Percentiles rank a stretch among this genome's conserved stretches.
phyloP scores from a whole-genome alignment of 805 yeast species.

The Lipomyces orientalis region DNA sequence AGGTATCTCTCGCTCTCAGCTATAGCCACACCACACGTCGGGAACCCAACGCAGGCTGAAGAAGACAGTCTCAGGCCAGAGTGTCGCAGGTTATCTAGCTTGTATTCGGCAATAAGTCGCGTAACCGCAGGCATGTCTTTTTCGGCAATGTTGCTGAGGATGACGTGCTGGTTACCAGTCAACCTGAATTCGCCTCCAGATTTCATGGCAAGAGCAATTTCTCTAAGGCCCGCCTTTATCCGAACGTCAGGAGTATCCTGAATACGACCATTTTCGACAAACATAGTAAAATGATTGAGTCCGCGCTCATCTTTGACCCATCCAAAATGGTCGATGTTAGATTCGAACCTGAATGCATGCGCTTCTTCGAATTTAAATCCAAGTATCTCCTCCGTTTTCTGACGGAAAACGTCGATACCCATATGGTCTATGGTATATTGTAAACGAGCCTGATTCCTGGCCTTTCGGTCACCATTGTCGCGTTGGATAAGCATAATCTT shows the following conservation, averaged over 20 bases:
- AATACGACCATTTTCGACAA: conserved; percentile 76
- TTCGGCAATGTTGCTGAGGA: conserved; percentile 75
- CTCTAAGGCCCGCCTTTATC: conserved; percentile 83
- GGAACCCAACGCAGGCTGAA: conserved; percentile 97
- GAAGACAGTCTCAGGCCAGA: conserved; percentile 87
- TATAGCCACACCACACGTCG: conserved; percentile 98
- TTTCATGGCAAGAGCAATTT: conserved; percentile 72
- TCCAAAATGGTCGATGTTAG: conserved; percentile 90
- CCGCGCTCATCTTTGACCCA: conserved; percentile 71
- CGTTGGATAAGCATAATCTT: conserved; percentile 93
- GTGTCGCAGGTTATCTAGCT: conserved; percentile 80
- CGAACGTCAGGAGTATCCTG: conserved; percentile 90
- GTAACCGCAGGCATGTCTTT: conserved; percentile 70
- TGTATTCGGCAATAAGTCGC: conserved; percentile 67
- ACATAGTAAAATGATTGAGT: conserved; percentile 63
- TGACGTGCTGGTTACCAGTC: conserved; percentile 94
- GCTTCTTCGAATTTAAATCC: conserved; percentile 77
- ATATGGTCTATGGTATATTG: conserved; percentile 95
- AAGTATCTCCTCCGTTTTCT: conserved; percentile 80
- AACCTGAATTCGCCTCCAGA: conserved; percentile 84
- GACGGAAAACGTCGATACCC: conserved; percentile 83
- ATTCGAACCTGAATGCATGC: conserved; percentile 74
- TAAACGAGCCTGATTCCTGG: conserved; percentile 96
- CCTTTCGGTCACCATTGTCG: conserved; percentile 91
- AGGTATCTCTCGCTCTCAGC: conserved; percentile 94